A percentile compares a stretch with the other conserved stretches of the same genome.
These are phyloP conservation scores for Fragaria iinumae DNA, from an alignment of 306 rosid genomes.

Conservation along the genomic window DNA sequence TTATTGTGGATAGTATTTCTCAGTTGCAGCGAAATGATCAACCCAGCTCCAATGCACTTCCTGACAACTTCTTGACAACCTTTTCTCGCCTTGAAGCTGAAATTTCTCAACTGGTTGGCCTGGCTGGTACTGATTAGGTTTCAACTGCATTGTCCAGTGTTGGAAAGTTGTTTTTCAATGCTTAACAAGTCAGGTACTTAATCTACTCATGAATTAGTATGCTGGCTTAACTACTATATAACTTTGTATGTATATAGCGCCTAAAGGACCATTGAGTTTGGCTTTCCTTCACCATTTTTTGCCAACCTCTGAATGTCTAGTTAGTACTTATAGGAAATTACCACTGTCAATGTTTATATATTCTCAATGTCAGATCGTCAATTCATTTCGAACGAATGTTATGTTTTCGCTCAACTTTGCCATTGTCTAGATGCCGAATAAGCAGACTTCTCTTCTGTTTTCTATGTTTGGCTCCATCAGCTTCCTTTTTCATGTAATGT, in stretches of 20 bases:
- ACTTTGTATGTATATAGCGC: neutral
- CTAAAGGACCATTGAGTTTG: neutral
- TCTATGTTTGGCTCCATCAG: neutral
- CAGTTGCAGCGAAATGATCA: slow-evolving; percentile 57
- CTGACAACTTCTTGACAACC: slow-evolving; percentile 45
- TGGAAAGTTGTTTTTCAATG: neutral
- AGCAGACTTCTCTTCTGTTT: neutral
- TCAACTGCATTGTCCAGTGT: neutral
- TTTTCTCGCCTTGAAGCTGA: slow-evolving; percentile 69
- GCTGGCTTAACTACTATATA: neutral
- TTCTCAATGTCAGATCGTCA: neutral
- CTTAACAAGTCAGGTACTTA: neutral
- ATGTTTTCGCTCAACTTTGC: neutral
- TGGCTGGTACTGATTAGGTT: slow-evolving; percentile 42
- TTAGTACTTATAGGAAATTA: neutral
- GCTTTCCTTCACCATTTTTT: neutral
- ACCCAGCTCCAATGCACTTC: slow-evolving; percentile 46
- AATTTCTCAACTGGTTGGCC: slow-evolving; percentile 55
- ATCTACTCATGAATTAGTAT: neutral
- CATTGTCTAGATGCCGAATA: neutral
- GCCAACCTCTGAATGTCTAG: neutral
- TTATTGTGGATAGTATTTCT: slow-evolving; percentile 61
- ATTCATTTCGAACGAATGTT: neutral
- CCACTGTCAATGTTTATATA: neutral
- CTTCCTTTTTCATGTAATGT: neutral